Conservation (phyloP, 1,284 basidiomycete genomes). For the Austropuccinia psidii region DNA sequence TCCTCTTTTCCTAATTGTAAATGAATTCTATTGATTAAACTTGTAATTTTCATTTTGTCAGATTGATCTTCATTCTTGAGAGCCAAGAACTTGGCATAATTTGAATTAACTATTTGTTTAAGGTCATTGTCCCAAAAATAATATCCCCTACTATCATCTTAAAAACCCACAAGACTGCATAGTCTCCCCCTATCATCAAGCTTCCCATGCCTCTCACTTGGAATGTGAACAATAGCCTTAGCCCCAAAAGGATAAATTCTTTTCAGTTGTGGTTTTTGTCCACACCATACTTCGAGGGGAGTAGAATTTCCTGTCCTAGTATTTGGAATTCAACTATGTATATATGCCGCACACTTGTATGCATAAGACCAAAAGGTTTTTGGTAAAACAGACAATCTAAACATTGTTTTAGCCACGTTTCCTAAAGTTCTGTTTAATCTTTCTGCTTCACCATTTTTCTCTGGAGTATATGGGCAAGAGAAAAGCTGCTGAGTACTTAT, state of each 20-base stretch:
- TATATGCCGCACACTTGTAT: not conserved
- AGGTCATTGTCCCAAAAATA: not conserved
- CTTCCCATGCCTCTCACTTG: not conserved
- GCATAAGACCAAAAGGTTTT: not conserved
- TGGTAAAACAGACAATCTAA: not conserved
- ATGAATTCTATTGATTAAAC: not conserved
- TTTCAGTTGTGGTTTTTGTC: not conserved
- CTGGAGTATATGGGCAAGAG: not conserved
- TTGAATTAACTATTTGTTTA: not conserved
- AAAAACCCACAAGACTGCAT: not conserved
- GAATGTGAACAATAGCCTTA: not conserved
- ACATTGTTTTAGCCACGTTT: not conserved
- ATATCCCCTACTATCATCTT: not conserved
- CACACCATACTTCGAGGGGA: not conserved
- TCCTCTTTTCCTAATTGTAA: not conserved
- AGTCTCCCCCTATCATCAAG: not conserved
- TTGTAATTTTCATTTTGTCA: no score
- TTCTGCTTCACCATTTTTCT: constrained; percentile 11
- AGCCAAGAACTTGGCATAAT: not conserved
- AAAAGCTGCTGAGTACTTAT: not conserved
- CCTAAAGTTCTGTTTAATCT: not conserved
- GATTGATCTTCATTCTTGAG: not conserved
- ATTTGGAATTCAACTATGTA: not conserved
- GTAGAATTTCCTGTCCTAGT: not conserved
- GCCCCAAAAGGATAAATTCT: not conserved